Evolutionary conservation across 345 rosid genomes (phyloP).

Genomic region (Gossypium turneri): DNA sequence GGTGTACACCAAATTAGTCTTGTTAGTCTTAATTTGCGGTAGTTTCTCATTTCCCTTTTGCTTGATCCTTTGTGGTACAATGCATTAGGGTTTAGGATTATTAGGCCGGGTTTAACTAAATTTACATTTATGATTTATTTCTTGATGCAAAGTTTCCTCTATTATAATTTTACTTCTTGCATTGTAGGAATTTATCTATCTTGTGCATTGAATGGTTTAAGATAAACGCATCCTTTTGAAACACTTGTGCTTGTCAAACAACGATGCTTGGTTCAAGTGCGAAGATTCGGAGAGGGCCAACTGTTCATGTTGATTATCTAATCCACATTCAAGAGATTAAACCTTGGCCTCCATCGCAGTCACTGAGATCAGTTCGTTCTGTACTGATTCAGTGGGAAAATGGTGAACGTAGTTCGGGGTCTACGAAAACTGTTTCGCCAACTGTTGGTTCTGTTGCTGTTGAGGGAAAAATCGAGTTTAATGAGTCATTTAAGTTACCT

Average conservation of each 20-base stretch:
- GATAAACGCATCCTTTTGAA: conserved; percentile 11
- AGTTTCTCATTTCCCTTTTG: neutral
- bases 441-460: conserved; percentile 64
- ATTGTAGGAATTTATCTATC: conserved; percentile 19
- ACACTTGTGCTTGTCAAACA: conserved; percentile 19
- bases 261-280: conserved; percentile 68
- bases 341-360: conserved; percentile 98
- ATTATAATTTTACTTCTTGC: neutral
- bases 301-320: conserved; percentile 54
- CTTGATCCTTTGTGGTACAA: neutral
- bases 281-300: conserved; percentile 50
- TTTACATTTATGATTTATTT: neutral
- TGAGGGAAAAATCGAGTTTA: conserved; percentile 87
- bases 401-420: conserved; percentile 64
- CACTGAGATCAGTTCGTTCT: conserved; percentile 74
- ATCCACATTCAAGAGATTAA: conserved; percentile 76
- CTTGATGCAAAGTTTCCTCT: conserved; percentile 3
- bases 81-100: neutral
- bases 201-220: conserved; percentile 1
- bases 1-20: neutral
- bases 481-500: conserved; percentile 70
- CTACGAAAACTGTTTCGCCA: conserved; percentile 64
- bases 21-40: conserved; percentile 8
- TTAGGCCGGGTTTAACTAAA: neutral
- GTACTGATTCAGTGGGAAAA: conserved; percentile 88